Percentiles rank a stretch among this genome's conserved stretches.
phyloP scores from a whole-genome alignment of 148 eudicot genomes.

The Camellia lanceoleosa region DNA sequence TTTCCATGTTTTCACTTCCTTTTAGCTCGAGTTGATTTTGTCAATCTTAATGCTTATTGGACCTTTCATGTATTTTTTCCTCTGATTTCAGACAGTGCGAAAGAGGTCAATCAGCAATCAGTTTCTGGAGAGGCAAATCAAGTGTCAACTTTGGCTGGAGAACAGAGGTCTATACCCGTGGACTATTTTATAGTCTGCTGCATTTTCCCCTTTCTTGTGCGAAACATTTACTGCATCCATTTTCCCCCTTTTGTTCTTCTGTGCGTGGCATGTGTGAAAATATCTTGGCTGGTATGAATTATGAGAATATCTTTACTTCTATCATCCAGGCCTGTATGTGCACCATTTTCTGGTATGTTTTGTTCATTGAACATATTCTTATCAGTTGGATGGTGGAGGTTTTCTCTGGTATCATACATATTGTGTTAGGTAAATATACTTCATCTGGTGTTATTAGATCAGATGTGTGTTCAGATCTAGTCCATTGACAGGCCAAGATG shows the following conservation, averaged over 20 bases:
- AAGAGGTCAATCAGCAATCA: conserved; percentile 50
- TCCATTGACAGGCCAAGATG: conserved; percentile 3
- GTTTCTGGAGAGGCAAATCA: conserved; percentile 29
- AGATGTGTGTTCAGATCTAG: not conserved
- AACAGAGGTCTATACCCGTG: conserved; percentile 26
- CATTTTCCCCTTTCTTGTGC: not conserved
- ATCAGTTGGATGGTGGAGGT: not conserved
- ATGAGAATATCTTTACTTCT: not conserved
- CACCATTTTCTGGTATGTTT: not conserved
- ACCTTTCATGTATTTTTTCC: not conserved
- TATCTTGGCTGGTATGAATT: not conserved
- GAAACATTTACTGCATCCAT: not conserved
- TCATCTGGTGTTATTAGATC: not conserved
- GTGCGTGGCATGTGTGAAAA: not conserved
- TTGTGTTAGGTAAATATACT: not conserved
- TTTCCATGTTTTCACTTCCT: not conserved
- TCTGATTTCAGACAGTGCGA: conserved; percentile 45
- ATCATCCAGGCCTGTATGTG: not conserved
- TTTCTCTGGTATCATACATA: not conserved
- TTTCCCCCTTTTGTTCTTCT: not conserved
- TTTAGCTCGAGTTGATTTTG: conserved; percentile 1
- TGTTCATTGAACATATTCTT: not conserved
- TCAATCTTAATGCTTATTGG: not conserved
- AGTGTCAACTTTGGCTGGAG: conserved; percentile 28
- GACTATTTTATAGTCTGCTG: not conserved